Conservation (phyloP, 257 asterid genomes). For the Cruciata laevipes region DNA sequence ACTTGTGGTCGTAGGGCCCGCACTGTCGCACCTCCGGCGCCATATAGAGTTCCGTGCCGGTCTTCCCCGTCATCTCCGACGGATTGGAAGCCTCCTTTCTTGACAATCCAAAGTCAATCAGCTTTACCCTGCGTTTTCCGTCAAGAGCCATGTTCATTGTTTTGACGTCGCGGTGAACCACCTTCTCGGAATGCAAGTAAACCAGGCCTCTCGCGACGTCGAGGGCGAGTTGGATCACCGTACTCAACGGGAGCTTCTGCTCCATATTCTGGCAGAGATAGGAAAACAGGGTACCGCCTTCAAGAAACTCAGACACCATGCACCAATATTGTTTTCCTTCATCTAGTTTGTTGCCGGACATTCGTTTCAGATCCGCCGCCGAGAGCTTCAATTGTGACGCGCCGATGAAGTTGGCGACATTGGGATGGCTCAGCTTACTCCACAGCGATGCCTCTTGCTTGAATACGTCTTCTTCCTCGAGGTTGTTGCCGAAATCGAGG, state of each 20-base stretch:
- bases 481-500: slow-evolving; percentile 1
- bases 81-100: slow-evolving; percentile 10
- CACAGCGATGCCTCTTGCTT: slow-evolving; percentile 17
- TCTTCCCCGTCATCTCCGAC: slow-evolving; percentile 10
- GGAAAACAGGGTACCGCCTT: slow-evolving; percentile 19
- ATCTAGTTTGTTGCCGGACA: too few relatives aligned
- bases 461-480: not conserved
- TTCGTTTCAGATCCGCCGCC: slow-evolving; percentile 1
- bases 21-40: slow-evolving; percentile 21
- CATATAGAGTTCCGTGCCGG: slow-evolving; percentile 22
- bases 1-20: slow-evolving; percentile 18
- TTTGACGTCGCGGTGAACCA: slow-evolving; percentile 28
- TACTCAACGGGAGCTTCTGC: not conserved
- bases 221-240: slow-evolving; percentile 15
- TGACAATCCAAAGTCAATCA: slow-evolving; percentile 25
- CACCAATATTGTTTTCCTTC: not conserved
- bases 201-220: slow-evolving; percentile 25
- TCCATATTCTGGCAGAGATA: not conserved
- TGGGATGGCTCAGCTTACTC: slow-evolving; percentile 19
- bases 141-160: slow-evolving; percentile 16
- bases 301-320: slow-evolving; percentile 22
- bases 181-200: slow-evolving; percentile 25
- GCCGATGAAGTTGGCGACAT: slow-evolving; percentile 6
- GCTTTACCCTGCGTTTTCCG: slow-evolving; percentile 6
- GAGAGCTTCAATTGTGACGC: not conserved